Conservation (phyloP, 2,329 filamentous ascomycete genomes). For the Fragosphaeria purpurea region DNA sequence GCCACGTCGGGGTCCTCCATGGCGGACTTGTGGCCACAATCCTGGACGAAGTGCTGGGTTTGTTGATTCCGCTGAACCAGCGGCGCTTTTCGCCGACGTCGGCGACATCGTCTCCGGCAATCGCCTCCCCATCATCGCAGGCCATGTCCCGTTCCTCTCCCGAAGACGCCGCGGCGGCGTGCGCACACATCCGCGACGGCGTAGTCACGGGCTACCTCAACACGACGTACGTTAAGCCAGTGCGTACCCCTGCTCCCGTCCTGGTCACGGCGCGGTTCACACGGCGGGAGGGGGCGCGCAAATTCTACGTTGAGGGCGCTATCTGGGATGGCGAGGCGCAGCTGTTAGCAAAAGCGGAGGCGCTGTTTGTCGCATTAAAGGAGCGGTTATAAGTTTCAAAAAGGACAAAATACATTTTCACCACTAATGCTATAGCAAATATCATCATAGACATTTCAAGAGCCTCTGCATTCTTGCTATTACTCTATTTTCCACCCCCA, state of each 20-base stretch:
- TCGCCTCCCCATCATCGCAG: no score
- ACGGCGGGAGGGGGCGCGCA: slow-evolving; percentile 39
- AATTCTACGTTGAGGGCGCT: slow-evolving; percentile 37
- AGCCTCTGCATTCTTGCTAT: no score
- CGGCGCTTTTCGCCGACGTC: background rate
- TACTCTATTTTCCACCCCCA: no score
- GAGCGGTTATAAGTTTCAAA: slow-evolving; percentile 11
- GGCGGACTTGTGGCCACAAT: slow-evolving; percentile 48
- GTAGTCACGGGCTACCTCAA: slow-evolving; percentile 46
- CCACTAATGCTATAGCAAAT: no score
- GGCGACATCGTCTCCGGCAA: no score
- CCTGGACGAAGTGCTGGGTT: slow-evolving; percentile 49
- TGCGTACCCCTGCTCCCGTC: slow-evolving; percentile 38
- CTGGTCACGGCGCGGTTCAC: slow-evolving; percentile 34
- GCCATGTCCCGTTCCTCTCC: background rate
- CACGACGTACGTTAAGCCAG: slow-evolving; percentile 41
- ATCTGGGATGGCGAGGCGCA: slow-evolving; percentile 38
- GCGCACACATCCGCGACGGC: slow-evolving; percentile 13
- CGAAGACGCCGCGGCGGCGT: slow-evolving; percentile 8
- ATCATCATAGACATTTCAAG: no score
- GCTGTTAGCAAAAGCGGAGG: slow-evolving; percentile 41
- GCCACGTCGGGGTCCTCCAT: slow-evolving; percentile 41
- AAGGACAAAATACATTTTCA: background rate
- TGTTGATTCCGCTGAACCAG: slow-evolving; percentile 34
- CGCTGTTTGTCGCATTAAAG: slow-evolving; percentile 30